These are phyloP conservation scores for Suillus brevipes DNA, from an alignment of 768 basidiomycete genomes.

Conservation along the genomic window DNA sequence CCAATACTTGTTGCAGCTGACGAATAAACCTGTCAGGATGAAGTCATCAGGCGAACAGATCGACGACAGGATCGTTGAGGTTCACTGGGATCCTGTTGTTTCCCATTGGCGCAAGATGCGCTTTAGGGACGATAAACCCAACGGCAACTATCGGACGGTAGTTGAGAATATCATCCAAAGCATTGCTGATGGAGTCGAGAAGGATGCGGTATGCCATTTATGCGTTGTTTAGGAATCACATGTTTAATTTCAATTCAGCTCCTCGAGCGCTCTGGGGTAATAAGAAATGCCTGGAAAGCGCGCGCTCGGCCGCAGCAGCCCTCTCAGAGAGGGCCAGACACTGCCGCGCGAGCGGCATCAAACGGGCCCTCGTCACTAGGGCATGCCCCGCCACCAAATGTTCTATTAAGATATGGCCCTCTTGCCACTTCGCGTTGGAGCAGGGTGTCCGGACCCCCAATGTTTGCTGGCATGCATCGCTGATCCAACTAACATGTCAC, in stretches of 20 bases:
- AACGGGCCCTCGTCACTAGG: conserved; percentile 26
- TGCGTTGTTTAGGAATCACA: conserved; percentile 11
- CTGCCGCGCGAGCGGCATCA: conserved; percentile 1
- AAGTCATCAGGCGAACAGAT: conserved; percentile 82
- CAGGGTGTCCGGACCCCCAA: conserved; percentile 66
- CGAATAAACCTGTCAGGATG: conserved; percentile 51
- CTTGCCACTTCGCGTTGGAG: conserved; percentile 67
- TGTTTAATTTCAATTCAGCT: conserved; percentile 48
- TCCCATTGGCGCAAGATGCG: conserved; percentile 88
- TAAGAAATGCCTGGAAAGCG: conserved; percentile 76
- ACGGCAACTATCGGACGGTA: conserved; percentile 84
- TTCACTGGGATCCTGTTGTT: conserved; percentile 76
- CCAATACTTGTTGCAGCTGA: neutral
- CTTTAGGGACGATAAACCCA: conserved; percentile 90
- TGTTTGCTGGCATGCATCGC: conserved; percentile 66
- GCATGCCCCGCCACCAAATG: conserved; percentile 20
- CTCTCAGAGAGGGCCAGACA: conserved; percentile 6
- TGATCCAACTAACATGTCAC: conserved; percentile 31
- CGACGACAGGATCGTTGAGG: conserved; percentile 94
- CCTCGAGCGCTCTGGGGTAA: conserved; percentile 58
- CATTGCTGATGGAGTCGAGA: conserved; percentile 93
- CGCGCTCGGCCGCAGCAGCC: conserved; percentile 45
- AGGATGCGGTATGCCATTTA: conserved; percentile 61
- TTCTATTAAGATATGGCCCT: conserved; percentile 55
- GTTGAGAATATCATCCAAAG: conserved; percentile 89